Percentiles rank a stretch among this genome's conserved stretches.
Evolutionary conservation across 192 early-diverging fungal genomes (phyloP).

Genomic region (Helicostylum pulchrum): DNA sequence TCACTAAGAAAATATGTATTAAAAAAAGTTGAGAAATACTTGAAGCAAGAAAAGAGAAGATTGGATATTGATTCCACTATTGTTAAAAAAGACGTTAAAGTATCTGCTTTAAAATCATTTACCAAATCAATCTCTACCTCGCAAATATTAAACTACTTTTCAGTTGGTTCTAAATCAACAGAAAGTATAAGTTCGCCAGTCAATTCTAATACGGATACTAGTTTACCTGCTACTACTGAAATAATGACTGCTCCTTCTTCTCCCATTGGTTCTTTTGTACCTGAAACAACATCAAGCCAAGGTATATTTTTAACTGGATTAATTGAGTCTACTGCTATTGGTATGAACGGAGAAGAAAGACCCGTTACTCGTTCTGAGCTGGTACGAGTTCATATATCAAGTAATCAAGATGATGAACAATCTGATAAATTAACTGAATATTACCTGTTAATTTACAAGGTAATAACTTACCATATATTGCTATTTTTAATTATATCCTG

Average conservation of each 20-base stretch:
- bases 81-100: slow-evolving; percentile 20
- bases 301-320: slow-evolving; percentile 35
- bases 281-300: neutral
- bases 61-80: neutral
- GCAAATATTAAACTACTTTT: slow-evolving; percentile 28
- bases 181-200: neutral
- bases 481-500: neutral
- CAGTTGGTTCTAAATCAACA: slow-evolving; percentile 6
- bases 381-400: slow-evolving; percentile 26
- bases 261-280: neutral
- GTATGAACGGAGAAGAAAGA: slow-evolving; percentile 28
- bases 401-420: neutral
- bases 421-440: slow-evolving; percentile 21
- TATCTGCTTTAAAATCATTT: slow-evolving; percentile 12
- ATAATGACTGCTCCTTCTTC: slow-evolving; percentile 1
- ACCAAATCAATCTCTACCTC: slow-evolving; percentile 31
- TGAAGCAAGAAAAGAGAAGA: slow-evolving; percentile 6
- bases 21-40: slow-evolving; percentile 17
- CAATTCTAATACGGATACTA: neutral
- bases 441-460: slow-evolving; percentile 34
- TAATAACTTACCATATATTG: neutral
- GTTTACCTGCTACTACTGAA: neutral
- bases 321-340: slow-evolving; percentile 10
- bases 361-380: slow-evolving; percentile 22
- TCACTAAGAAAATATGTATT: slow-evolving; percentile 28